Evolutionary conservation across 768 basidiomycete genomes (phyloP).

Genomic region (Xanthoconium purpureum): DNA sequence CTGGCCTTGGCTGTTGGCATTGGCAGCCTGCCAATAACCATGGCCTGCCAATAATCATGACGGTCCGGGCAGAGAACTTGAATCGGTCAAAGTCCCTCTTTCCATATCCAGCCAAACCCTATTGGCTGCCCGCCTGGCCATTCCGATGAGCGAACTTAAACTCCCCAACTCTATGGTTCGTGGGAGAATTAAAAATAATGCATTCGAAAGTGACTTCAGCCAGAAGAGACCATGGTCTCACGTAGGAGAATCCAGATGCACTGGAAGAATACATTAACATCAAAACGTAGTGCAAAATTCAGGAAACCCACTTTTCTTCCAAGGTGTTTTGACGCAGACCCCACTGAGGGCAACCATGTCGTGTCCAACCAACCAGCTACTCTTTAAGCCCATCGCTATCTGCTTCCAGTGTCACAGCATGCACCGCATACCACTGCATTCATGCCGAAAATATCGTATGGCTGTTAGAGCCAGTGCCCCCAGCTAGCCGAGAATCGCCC

Average conservation of each 20-base stretch:
- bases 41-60: not conserved
- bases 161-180: not conserved
- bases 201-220: not conserved
- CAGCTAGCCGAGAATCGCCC: not conserved
- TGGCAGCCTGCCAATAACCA: constrained; percentile 9
- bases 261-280: not conserved
- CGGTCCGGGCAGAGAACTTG: not conserved
- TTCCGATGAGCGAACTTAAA: not conserved
- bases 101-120: not conserved
- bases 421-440: constrained; percentile 15
- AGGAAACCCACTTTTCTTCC: constrained; percentile 1
- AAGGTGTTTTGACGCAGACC: not conserved
- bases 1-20: not conserved
- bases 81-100: not conserved
- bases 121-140: constrained; percentile 2
- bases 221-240: not conserved
- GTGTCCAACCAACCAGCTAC: not conserved
- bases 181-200: constrained; percentile 5
- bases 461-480: not conserved
- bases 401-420: constrained; percentile 12
- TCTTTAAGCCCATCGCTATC: not conserved
- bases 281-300: not conserved
- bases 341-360: not conserved
- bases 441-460: not conserved
- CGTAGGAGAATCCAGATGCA: not conserved